Evolutionary conservation across 352 stramenopile species (phyloP).

Genomic region (Pythium coloratum): DNA sequence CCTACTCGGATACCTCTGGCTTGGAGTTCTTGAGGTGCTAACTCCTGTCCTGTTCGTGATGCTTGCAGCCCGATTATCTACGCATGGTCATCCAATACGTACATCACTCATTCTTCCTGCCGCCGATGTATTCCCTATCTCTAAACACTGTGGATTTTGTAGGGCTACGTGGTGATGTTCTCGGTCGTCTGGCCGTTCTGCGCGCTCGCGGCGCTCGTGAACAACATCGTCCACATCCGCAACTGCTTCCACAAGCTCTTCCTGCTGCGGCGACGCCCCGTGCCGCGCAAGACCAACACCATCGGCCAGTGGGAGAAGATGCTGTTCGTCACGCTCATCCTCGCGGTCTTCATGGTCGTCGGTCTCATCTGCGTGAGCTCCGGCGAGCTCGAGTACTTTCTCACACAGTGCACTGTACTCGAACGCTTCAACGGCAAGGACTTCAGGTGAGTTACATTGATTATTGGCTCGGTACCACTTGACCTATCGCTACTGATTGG

Average conservation of each 20-base stretch:
- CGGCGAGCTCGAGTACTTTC: conserved; percentile 82
- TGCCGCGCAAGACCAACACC: conserved; percentile 81
- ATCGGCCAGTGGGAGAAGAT: conserved; percentile 89
- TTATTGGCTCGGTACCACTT: background rate
- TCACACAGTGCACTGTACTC: conserved; percentile 66
- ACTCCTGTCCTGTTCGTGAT: background rate
- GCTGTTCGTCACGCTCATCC: conserved; percentile 79
- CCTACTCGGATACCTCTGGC: too few relatives aligned
- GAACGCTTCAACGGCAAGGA: conserved; percentile 80
- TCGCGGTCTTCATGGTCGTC: conserved; percentile 83
- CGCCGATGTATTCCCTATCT: too few relatives aligned
- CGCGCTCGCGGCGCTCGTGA: conserved; percentile 67
- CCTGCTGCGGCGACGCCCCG: conserved; percentile 60
- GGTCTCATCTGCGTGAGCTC: conserved; percentile 84
- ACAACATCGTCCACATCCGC: conserved; percentile 83
- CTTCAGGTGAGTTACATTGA: conserved; percentile 55
- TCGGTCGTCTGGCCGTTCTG: conserved; percentile 88
- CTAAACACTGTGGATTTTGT: background rate
- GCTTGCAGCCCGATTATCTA: conserved; percentile 69
- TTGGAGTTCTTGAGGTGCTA: background rate
- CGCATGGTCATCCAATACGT: conserved; percentile 90
- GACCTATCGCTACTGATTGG: too few relatives aligned
- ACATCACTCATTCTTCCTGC: conserved; percentile 7
- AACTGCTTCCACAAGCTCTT: conserved; percentile 86
- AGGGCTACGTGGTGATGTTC: conserved; percentile 90